Evolutionary conservation across 176 grass and related monocot species (phyloP).

Genomic region (Rhynchospora pubera): DNA sequence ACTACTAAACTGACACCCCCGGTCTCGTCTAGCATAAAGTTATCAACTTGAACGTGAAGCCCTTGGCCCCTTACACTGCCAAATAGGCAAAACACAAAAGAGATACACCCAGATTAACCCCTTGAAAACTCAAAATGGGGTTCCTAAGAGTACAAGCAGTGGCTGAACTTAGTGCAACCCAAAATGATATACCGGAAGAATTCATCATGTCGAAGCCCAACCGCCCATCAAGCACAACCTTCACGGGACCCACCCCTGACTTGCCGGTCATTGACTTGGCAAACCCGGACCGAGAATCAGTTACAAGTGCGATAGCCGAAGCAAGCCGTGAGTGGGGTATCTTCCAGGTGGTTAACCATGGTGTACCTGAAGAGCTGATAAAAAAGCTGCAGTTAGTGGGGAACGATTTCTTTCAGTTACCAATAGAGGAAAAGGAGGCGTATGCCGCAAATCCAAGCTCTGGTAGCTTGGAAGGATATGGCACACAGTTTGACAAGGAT

Average conservation of each 20-base stretch:
- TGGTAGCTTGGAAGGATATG: conserved; percentile 29
- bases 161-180: background rate
- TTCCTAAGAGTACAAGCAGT: background rate
- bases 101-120: too few relatives aligned
- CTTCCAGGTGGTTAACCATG: conserved; percentile 34
- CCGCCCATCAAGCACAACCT: background rate
- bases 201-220: background rate
- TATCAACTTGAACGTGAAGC: too few relatives aligned
- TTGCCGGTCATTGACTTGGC: conserved; percentile 13
- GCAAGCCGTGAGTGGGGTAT: conserved; percentile 25
- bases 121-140: background rate
- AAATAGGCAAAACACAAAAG: too few relatives aligned
- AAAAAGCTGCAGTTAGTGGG: background rate
- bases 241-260: background rate
- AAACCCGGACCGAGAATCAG: background rate
- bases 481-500: conserved; percentile 17
- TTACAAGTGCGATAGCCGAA: background rate
- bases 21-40: too few relatives aligned
- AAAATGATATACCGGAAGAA: background rate
- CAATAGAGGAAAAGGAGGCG: conserved; percentile 22
- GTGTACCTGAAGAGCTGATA: background rate
- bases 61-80: too few relatives aligned
- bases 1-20: too few relatives aligned
- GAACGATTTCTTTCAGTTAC: conserved; percentile 22
- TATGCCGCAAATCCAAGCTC: conserved; percentile 19